Evolutionary conservation across 225 moss, liverwort and hornwort species (phyloP).

Genomic region (Physcomitrellopsis africana): DNA sequence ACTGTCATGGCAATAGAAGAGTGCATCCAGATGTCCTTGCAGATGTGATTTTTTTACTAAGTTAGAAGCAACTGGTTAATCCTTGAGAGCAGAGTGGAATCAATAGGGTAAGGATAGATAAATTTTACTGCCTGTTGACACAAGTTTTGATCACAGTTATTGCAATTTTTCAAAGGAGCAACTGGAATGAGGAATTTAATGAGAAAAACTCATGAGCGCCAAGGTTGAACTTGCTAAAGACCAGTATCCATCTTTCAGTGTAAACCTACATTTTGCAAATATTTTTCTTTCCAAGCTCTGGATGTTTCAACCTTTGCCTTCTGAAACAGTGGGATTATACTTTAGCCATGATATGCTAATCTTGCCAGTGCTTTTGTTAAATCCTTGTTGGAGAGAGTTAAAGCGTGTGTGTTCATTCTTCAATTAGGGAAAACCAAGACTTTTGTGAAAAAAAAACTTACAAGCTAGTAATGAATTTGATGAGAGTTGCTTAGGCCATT

Average conservation of each 20-base stretch:
- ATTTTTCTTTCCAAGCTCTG: constrained; percentile 79
- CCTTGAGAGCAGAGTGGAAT: constrained; percentile 88
- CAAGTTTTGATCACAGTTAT: constrained; percentile 77
- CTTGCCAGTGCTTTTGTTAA: constrained; percentile 69
- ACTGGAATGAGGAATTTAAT: constrained; percentile 70
- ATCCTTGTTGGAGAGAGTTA: constrained; percentile 72
- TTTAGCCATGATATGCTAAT: constrained; percentile 71
- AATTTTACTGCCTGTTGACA: constrained; percentile 83
- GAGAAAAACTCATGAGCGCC: constrained; percentile 75
- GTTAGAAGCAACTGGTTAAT: neutral
- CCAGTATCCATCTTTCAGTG: constrained; percentile 72
- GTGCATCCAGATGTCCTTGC: neutral
- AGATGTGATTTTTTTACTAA: constrained; percentile 9
- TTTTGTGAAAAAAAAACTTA: constrained; percentile 45
- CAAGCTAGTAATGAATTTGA: constrained; percentile 42
- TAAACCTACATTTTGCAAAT: constrained; percentile 84
- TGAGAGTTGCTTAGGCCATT: constrained; percentile 57
- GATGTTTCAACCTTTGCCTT: constrained; percentile 70
- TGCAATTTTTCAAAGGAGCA: constrained; percentile 65
- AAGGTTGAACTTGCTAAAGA: constrained; percentile 83
- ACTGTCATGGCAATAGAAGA: neutral
- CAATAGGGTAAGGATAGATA: constrained; percentile 87
- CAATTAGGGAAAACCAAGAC: constrained; percentile 65
- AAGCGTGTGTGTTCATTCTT: constrained; percentile 71
- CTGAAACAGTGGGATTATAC: constrained; percentile 68